These are phyloP conservation scores for Datura wrightii DNA, from an alignment of 257 asterid genomes.

Conservation along the genomic window DNA sequence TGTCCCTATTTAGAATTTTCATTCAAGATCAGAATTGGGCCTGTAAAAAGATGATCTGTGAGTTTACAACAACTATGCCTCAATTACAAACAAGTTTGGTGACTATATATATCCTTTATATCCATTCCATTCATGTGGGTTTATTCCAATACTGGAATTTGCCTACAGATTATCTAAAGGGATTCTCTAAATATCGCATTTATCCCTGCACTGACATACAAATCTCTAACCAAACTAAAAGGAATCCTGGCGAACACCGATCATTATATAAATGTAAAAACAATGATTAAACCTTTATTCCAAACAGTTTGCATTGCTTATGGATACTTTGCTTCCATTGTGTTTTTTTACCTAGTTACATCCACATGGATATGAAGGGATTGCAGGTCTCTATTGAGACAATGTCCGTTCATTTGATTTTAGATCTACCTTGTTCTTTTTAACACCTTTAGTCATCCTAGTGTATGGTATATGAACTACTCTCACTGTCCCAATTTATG, in stretches of 20 bases:
- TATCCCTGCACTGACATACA: background rate
- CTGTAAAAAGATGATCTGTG: background rate
- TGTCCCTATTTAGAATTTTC: background rate
- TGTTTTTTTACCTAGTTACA: background rate
- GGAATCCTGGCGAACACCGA: background rate
- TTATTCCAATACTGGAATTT: background rate
- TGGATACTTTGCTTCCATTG: background rate
- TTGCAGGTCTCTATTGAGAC: constrained; percentile 15
- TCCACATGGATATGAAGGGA: background rate
- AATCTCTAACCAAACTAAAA: background rate
- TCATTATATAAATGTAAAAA: background rate
- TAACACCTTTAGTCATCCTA: background rate
- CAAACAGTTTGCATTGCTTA: background rate
- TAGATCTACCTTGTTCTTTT: background rate
- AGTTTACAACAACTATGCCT: background rate
- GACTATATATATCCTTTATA: constrained; percentile 1
- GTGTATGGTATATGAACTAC: background rate
- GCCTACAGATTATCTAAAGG: background rate
- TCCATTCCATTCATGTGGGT: constrained; percentile 7
- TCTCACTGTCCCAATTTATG: too few relatives aligned
- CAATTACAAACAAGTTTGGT: background rate
- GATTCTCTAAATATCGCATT: background rate
- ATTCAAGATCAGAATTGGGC: constrained; percentile 1
- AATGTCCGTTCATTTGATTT: background rate
- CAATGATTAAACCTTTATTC: background rate